A percentile compares a stretch with the other conserved stretches of the same genome.
phyloP scores from a whole-genome alignment of 192 early-diverging fungal species.

The Diversispora epigaea region DNA sequence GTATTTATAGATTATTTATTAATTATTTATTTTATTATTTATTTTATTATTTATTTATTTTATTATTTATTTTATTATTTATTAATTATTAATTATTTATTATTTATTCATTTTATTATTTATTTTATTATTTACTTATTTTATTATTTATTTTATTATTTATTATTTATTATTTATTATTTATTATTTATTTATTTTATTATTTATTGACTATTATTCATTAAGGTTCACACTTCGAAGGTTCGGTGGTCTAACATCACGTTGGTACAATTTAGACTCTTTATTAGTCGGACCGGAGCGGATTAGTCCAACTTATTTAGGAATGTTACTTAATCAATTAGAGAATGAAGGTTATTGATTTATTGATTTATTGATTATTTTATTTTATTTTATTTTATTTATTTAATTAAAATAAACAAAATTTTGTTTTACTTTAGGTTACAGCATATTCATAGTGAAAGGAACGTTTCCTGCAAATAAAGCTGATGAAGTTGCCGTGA shows the following conservation, averaged over 20 bases:
- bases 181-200: background rate
- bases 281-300: slow-evolving; percentile 50
- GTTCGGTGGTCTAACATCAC: slow-evolving; percentile 60
- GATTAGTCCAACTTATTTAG: slow-evolving; percentile 71
- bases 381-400: background rate
- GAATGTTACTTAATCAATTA: slow-evolving; percentile 51
- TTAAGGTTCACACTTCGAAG: slow-evolving; percentile 63
- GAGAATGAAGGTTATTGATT: slow-evolving; percentile 40
- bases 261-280: slow-evolving; percentile 80
- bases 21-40: too few species aligned
- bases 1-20: slow-evolving; percentile 30
- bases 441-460: slow-evolving; percentile 46
- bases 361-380: background rate
- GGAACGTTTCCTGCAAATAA: slow-evolving; percentile 15
- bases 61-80: slow-evolving; percentile 32
- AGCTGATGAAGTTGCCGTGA: slow-evolving; percentile 21
- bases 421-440: slow-evolving; percentile 22
- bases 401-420: too few species aligned
- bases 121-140: slow-evolving; percentile 18
- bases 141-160: slow-evolving; percentile 1
- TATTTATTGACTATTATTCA: slow-evolving; percentile 16
- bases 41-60: background rate
- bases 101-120: background rate
- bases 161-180: slow-evolving; percentile 32
- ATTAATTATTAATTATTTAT: background rate